Evolutionary conservation across 1,284 basidiomycete species (phyloP), one percentile per base, ranked within the genome.

Genomic region (Neotropicomus parvogracilis): DNA sequence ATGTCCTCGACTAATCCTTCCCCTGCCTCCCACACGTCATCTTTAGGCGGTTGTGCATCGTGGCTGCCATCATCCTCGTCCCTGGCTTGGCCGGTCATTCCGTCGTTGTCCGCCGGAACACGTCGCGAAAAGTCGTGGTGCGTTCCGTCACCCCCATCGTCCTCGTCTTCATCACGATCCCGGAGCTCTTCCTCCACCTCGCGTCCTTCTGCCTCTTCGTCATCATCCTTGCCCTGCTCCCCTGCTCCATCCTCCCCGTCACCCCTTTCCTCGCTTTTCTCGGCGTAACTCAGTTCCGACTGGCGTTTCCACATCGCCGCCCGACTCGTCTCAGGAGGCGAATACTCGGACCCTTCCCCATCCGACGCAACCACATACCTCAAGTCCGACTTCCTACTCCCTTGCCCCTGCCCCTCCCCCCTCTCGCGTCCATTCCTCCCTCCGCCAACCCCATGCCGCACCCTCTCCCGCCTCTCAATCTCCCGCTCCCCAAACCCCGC

Each of bases 281-380:
- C 33, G 0, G 1, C 20, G 10, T 27, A 13, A 16, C 31, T 37
- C 37, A 35, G 35, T 34, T 48, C 49, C 13, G 53, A 52, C 19
- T 50, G 40, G 10, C 51, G 54, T 21, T 55, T 68, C 55, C 63
- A 67, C 40, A 50, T 35, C 16, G 66, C 61, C 14, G 63, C 63
- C 35, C 52, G 57, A 34, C 59, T 66, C 27, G 57, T 66, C 51
- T 60, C 53, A 2, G 63, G 63, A 2, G 63, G 66, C n/a, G 39
- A 51, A 50, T 67, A 66, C 24, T 66, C 65, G 0, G 54, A 56
- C 6, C 39, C 49, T 9, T 53, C 52, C 5, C 44, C 59, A 7
- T 59, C 45, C 7, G 51, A 55, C 5, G 47, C 44, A n/a, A 39
- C 28, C 38, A 55, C 54, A 12, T 54, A 60, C 38, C 41, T 43